Percentiles rank a stretch among this genome's conserved stretches.
Evolutionary conservation across 495 filamentous ascomycete genomes (phyloP).

Genomic region (Staphylotrichum tortipilum): DNA sequence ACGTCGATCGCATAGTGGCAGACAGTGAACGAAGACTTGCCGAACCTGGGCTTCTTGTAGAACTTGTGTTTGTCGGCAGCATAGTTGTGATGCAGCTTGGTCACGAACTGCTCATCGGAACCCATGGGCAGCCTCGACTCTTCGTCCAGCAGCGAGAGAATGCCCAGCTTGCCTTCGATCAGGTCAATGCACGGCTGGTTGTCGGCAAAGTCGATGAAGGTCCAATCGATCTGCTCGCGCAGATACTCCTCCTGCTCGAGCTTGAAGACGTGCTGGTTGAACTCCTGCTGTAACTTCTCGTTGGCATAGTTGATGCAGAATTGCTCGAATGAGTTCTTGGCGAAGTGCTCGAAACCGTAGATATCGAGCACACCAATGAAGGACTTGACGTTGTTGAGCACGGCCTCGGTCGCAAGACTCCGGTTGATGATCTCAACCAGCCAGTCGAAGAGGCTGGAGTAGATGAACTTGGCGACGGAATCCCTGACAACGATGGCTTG

Average conservation of each 20-base stretch:
- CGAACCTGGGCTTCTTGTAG: conserved; percentile 97
- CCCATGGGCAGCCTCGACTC: conserved; percentile 96
- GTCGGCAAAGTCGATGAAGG: conserved; percentile 98
- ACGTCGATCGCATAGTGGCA: conserved; percentile 99
- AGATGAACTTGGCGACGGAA: conserved; percentile 97
- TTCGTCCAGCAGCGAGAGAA: conserved; percentile 88
- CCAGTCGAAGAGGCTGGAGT: conserved; percentile 98
- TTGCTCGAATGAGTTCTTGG: conserved; percentile 99
- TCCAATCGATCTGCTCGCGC: conserved; percentile 96
- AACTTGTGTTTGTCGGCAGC: conserved; percentile 86
- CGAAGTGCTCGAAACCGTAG: conserved; percentile 99
- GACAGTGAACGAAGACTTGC: conserved; percentile 95
- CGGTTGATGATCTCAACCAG: conserved; percentile 90
- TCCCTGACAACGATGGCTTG: conserved; percentile 93
- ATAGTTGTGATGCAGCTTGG: conserved; percentile 93
- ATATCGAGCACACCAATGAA: conserved; percentile 99
- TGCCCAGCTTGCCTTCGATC: conserved; percentile 93
- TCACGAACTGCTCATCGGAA: conserved; percentile 95
- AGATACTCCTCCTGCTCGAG: conserved; percentile 98
- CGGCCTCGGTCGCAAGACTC: conserved; percentile 81
- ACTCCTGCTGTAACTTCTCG: conserved; percentile 98
- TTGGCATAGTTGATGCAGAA: conserved; percentile 99
- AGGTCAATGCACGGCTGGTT: conserved; percentile 99
- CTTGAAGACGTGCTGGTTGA: conserved; percentile 99
- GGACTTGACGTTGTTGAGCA: conserved; percentile 70